phyloP scores from a whole-genome alignment of 768 basidiomycete species.

The Pholiota conissans region DNA sequence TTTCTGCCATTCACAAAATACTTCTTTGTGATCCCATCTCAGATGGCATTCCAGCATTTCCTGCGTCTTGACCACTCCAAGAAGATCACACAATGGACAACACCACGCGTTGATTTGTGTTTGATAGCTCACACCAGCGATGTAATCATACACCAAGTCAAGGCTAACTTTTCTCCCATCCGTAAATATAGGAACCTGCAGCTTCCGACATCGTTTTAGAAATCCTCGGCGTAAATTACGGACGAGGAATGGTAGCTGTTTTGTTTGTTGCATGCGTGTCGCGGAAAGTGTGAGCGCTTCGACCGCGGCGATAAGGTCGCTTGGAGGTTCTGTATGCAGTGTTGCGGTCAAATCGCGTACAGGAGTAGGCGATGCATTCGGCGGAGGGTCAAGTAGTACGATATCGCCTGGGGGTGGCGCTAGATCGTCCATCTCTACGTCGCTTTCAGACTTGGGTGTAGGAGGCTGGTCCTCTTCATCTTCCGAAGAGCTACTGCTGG shows the following conservation, averaged over 20 bases:
- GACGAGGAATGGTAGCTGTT: slow-evolving; percentile 52
- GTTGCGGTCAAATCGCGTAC: too few species aligned
- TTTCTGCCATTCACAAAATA: slow-evolving; percentile 23
- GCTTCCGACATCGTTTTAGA: slow-evolving; percentile 33
- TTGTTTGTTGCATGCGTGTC: background rate
- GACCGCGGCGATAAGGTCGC: background rate
- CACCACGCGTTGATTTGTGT: slow-evolving; percentile 18
- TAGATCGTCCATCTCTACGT: background rate
- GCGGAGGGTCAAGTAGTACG: background rate
- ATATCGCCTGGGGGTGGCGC: background rate
- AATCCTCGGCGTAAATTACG: slow-evolving; percentile 56
- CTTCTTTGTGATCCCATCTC: slow-evolving; percentile 24
- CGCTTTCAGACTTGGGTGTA: background rate
- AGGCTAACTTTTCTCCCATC: slow-evolving; percentile 19
- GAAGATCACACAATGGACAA: slow-evolving; percentile 27
- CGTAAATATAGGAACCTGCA: slow-evolving; percentile 39
- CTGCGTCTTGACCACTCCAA: slow-evolving; percentile 20
- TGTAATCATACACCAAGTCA: slow-evolving; percentile 29
- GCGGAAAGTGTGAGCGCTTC: background rate
- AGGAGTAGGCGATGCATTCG: background rate
- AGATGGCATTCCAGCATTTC: slow-evolving; percentile 29
- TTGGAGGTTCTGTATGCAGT: background rate
- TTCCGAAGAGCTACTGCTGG: background rate
- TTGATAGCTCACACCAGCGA: slow-evolving; percentile 15
- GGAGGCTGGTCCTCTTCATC: background rate